Evolutionary conservation across 768 basidiomycete species (phyloP).

Genomic region (Amanita fuliginea): DNA sequence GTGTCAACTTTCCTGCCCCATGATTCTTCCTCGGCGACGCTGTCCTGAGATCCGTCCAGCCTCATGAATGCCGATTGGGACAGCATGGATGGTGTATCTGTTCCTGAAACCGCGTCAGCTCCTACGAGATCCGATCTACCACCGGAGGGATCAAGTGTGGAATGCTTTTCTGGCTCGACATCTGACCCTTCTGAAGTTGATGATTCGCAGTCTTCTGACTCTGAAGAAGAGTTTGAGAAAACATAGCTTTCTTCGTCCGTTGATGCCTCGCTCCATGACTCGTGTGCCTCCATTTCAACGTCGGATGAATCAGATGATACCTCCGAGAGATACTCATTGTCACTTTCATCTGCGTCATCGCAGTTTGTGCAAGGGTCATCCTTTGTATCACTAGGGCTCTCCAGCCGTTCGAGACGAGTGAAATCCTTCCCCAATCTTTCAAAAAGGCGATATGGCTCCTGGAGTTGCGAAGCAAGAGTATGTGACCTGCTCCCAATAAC

Average conservation of each 20-base stretch:
- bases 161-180: background rate
- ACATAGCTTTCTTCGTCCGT: background rate
- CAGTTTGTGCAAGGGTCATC: background rate
- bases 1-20: background rate
- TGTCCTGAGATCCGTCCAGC: background rate
- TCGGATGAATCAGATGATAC: background rate
- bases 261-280: background rate
- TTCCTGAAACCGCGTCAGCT: background rate
- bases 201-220: background rate
- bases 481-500: constrained; percentile 1
- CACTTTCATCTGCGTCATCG: background rate
- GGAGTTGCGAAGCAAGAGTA: background rate
- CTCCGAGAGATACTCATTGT: background rate
- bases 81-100: background rate
- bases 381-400: background rate
- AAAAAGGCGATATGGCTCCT: background rate
- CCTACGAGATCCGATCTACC: background rate
- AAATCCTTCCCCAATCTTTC: background rate
- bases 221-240: background rate
- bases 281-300: background rate
- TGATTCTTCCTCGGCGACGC: background rate
- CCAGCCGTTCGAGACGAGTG: background rate
- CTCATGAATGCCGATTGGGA: background rate
- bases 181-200: background rate
- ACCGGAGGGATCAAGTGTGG: background rate